A percentile compares a stretch with the other conserved stretches of the same genome.
These are phyloP conservation scores for Verbascum thapsus DNA, from an alignment of 257 asterid species.

Conservation along the genomic window DNA sequence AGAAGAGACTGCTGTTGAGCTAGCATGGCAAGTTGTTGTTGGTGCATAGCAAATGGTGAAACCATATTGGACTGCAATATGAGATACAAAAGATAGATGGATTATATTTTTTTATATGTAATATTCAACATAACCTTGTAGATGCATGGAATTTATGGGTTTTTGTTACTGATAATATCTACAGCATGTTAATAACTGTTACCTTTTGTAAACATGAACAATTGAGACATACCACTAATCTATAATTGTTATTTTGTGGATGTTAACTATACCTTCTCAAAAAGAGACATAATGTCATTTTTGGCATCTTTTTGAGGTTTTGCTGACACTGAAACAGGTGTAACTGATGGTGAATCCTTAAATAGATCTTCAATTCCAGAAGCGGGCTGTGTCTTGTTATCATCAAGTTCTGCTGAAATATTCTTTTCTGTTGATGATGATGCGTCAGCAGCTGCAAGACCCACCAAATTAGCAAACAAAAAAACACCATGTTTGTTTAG, in stretches of 20 bases:
- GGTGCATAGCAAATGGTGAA: slow-evolving; percentile 72
- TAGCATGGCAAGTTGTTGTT: slow-evolving; percentile 86
- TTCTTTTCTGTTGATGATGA: slow-evolving; percentile 55
- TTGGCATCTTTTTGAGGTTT: slow-evolving; percentile 78
- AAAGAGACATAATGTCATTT: slow-evolving; percentile 93
- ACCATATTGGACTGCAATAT: slow-evolving; percentile 44
- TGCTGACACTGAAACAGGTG: slow-evolving; percentile 44
- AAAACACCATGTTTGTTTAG: neutral
- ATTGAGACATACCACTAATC: neutral
- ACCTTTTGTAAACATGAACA: neutral
- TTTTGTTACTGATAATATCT: no score
- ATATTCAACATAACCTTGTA: slow-evolving; percentile 4
- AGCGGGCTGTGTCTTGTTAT: slow-evolving; percentile 50
- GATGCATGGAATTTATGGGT: slow-evolving; percentile 3
- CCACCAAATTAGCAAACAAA: slow-evolving; percentile 19
- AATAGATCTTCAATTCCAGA: slow-evolving; percentile 83
- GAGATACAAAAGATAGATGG: slow-evolving; percentile 8
- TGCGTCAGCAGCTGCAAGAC: slow-evolving; percentile 74
- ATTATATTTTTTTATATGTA: neutral
- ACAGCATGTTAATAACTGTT: neutral
- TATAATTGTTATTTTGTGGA: neutral
- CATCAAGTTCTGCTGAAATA: slow-evolving; percentile 34
- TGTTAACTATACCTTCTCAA: slow-evolving; percentile 71
- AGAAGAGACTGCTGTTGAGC: slow-evolving; percentile 83
- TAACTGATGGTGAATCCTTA: slow-evolving; percentile 62